These are phyloP conservation scores for Alisma plantagoaquatica DNA, from an alignment of 106 monocot species.

Conservation along the genomic window DNA sequence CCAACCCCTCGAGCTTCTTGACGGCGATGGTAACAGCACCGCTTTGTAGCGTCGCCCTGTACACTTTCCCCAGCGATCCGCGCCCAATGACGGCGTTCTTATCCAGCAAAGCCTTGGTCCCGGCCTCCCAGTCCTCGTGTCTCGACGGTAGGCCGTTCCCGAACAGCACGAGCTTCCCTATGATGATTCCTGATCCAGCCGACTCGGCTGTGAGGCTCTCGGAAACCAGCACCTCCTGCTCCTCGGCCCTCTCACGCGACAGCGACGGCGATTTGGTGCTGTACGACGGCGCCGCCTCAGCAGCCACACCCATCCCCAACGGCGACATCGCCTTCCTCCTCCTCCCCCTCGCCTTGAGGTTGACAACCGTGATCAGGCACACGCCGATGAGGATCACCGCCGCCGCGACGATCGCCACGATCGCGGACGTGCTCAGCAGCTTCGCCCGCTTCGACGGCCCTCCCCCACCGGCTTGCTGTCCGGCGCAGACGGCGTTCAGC, in stretches of 20 bases:
- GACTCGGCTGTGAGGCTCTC: conserved; percentile 50
- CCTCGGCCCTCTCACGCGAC: background rate
- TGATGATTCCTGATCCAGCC: conserved; percentile 35
- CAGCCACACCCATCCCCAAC: no score
- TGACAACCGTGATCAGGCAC: conserved; percentile 57
- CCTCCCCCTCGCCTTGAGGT: conserved; percentile 39
- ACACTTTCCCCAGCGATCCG: conserved; percentile 82
- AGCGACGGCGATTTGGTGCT: background rate
- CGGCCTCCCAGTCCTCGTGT: conserved; percentile 92
- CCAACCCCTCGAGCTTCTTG: conserved; percentile 83
- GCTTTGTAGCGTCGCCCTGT: conserved; percentile 61
- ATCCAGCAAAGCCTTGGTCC: conserved; percentile 81
- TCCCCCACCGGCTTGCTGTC: background rate
- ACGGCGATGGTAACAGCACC: conserved; percentile 82
- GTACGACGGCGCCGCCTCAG: no score
- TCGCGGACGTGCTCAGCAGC: conserved; percentile 42
- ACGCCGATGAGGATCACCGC: conserved; percentile 62
- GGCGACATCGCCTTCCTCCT: no score
- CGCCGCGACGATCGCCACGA: conserved; percentile 62
- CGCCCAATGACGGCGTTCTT: conserved; percentile 73
- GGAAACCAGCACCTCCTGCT: conserved; percentile 50
- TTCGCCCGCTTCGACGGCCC: conserved; percentile 9
- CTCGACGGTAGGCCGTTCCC: conserved; percentile 83
- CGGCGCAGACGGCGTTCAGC: conserved; percentile 30
- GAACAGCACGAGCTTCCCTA: conserved; percentile 96